Evolutionary conservation across 192 early-diverging fungal genomes (phyloP).

Genomic region (Backusella westeae): DNA sequence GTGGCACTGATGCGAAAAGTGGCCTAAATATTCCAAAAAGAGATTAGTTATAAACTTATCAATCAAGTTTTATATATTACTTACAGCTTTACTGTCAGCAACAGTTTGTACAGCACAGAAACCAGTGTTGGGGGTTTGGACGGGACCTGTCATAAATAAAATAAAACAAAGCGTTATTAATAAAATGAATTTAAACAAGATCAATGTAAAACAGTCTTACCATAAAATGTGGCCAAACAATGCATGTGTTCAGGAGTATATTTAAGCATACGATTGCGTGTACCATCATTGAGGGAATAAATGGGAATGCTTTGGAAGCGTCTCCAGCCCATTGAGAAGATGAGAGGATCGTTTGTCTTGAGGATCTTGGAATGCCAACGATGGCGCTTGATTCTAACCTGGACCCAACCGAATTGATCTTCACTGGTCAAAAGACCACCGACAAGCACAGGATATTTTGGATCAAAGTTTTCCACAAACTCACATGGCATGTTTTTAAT

Average conservation of each 20-base stretch:
- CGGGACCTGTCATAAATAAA: slow-evolving; percentile 62
- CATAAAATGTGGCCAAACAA: slow-evolving; percentile 93
- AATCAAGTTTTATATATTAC: background rate
- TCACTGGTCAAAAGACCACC: slow-evolving; percentile 89
- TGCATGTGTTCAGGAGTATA: slow-evolving; percentile 99
- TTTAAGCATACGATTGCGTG: slow-evolving; percentile 96
- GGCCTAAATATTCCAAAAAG: slow-evolving; percentile 25
- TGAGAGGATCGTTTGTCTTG: slow-evolving; percentile 97
- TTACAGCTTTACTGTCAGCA: slow-evolving; percentile 50
- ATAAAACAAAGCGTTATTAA: background rate
- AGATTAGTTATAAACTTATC: background rate
- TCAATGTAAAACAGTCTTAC: slow-evolving; percentile 27
- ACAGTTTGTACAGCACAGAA: slow-evolving; percentile 92
- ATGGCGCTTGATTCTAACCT: slow-evolving; percentile 96
- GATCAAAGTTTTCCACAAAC: slow-evolving; percentile 92
- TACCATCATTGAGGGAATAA: slow-evolving; percentile 90
- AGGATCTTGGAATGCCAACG: slow-evolving; percentile 95
- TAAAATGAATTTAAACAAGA: background rate
- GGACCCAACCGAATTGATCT: slow-evolving; percentile 93
- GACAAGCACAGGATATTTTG: slow-evolving; percentile 85
- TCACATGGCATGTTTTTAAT: slow-evolving; percentile 91
- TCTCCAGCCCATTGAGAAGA: slow-evolving; percentile 98
- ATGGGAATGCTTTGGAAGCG: slow-evolving; percentile 96
- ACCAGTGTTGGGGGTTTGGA: slow-evolving; percentile 92
- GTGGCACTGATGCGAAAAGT: slow-evolving; percentile 95